Evolutionary conservation across 768 basidiomycete species (phyloP), one percentile per base, ranked within the genome.

Genomic region (Rhodosporidiobolus sp.): DNA sequence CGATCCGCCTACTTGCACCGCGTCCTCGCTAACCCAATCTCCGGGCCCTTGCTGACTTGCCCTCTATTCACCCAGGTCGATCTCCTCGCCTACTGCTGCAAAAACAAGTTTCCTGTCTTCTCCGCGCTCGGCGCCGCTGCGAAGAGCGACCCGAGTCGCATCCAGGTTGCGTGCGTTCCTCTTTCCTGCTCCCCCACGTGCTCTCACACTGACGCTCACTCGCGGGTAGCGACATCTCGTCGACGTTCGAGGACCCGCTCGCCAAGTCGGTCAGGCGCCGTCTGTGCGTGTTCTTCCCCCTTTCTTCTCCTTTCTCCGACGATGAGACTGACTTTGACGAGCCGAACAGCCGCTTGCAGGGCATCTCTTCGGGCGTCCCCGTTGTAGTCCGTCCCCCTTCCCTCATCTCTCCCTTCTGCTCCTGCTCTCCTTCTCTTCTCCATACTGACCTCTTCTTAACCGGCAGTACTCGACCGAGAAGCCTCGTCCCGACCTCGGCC

Each of bases 51-150:
- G 4, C 43, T 28, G 20, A 38, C 34, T 34, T 30, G 24, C 43
- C 17, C 9, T 46, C 26, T 59, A 5, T 43, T 20, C 26, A 50
- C 32, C 1, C 62, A 82, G 81, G 92, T 96, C 19, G 94, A 98
- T 77, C 84, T 98, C 55, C 85, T 99, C 14, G 88, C 90, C 68
- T 89, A 94, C 80, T 99, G 95, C 78, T 86, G 90, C 77, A 86
- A 88, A 66, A 84, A 89, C 73, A 79, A 84, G 26, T 87, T 98
- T 81, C 93, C 91, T 83, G 89, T 94, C 26, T 96, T 98, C 81
- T 92, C 94, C 0, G 93, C 93, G 34, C 96, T 99, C 93, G 96
- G 96, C 38, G 91, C 94, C 7, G 89, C 94, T 20, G 90, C 94
- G 22, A 99, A 98, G 82, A 86, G 86, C 77, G 96, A 99, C 81